These are phyloP conservation scores for Zygosaccharomyces pseudorouxii DNA, from an alignment of 805 yeast species.

Conservation along the genomic window DNA sequence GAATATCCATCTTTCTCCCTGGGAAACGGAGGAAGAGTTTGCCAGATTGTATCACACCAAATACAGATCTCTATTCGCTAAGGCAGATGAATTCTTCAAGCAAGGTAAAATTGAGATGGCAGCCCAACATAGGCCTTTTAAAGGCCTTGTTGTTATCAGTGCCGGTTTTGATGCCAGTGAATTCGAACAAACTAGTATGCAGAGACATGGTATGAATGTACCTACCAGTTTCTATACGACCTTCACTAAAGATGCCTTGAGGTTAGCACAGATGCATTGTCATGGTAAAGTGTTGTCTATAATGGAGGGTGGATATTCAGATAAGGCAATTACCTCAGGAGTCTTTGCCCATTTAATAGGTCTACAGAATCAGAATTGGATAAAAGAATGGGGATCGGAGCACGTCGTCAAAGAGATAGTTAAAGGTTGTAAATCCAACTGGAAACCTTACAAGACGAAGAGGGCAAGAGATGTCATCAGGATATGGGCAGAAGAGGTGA, in stretches of 20 bases:
- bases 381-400: slow-evolving; percentile 58
- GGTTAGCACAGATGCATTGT: slow-evolving; percentile 57
- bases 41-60: slow-evolving; percentile 53
- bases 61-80: slow-evolving; percentile 55
- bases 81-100: slow-evolving; percentile 62
- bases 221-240: slow-evolving; percentile 74
- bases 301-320: slow-evolving; percentile 84
- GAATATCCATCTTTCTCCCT: slow-evolving; percentile 76
- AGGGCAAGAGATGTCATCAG: slow-evolving; percentile 48
- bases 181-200: slow-evolving; percentile 78
- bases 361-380: slow-evolving; percentile 54
- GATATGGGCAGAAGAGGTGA: slow-evolving; percentile 62
- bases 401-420: slow-evolving; percentile 60
- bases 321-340: slow-evolving; percentile 74
- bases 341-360: slow-evolving; percentile 76
- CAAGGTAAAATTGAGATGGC: slow-evolving; percentile 45
- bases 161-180: slow-evolving; percentile 90
- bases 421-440: slow-evolving; percentile 62
- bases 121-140: slow-evolving; percentile 40
- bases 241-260: slow-evolving; percentile 69
- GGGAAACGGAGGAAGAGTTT: slow-evolving; percentile 61
- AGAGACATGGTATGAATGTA: slow-evolving; percentile 73
- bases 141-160: slow-evolving; percentile 62
- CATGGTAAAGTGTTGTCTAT: slow-evolving; percentile 61
- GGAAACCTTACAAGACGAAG: slow-evolving; percentile 53